Percentiles rank a stretch among this genome's conserved stretches.
phyloP scores from a whole-genome alignment of 2,329 filamentous ascomycete genomes.

The Emmonsia crescens region DNA sequence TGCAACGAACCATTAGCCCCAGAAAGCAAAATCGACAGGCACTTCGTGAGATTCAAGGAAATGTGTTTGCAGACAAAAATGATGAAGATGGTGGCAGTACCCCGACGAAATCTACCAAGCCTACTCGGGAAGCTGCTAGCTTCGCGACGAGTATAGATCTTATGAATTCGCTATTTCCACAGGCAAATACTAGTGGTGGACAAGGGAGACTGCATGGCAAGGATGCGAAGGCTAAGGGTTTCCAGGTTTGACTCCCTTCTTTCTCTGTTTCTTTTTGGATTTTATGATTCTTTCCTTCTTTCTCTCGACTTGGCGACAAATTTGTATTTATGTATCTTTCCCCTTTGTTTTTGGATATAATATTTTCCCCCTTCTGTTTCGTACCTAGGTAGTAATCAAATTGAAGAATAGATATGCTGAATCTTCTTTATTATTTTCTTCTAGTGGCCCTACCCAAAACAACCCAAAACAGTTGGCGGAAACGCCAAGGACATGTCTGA shows the following conservation, averaged over 20 bases:
- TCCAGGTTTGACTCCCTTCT: conserved; percentile 72
- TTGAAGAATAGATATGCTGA: conserved; percentile 33
- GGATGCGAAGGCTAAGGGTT: conserved; percentile 51
- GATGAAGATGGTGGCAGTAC: conserved; percentile 21
- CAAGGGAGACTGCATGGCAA: conserved; percentile 40
- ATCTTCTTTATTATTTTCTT: conserved; percentile 22
- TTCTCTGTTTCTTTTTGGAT: conserved; percentile 30
- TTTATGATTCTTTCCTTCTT: conserved; percentile 22
- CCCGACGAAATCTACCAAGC: conserved; percentile 16
- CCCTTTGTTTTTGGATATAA: not conserved
- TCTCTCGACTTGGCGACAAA: conserved; percentile 9
- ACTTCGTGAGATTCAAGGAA: conserved; percentile 53
- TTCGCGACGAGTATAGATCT: conserved; percentile 87
- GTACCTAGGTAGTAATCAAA: conserved; percentile 21
- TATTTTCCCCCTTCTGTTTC: not conserved
- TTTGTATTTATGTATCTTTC: conserved; percentile 17
- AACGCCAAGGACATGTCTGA: conserved; percentile 52
- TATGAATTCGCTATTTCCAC: conserved; percentile 87
- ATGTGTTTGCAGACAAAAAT: conserved; percentile 43
- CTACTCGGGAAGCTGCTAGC: conserved; percentile 43
- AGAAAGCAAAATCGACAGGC: conserved; percentile 79
- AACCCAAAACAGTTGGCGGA: conserved; percentile 55
- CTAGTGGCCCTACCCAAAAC: conserved; percentile 82
- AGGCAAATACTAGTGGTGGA: conserved; percentile 43
- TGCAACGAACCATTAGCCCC: conserved; percentile 88